Evolutionary conservation across 2,329 filamentous ascomycete species (phyloP).

Genomic region (Aureobasidium lini): DNA sequence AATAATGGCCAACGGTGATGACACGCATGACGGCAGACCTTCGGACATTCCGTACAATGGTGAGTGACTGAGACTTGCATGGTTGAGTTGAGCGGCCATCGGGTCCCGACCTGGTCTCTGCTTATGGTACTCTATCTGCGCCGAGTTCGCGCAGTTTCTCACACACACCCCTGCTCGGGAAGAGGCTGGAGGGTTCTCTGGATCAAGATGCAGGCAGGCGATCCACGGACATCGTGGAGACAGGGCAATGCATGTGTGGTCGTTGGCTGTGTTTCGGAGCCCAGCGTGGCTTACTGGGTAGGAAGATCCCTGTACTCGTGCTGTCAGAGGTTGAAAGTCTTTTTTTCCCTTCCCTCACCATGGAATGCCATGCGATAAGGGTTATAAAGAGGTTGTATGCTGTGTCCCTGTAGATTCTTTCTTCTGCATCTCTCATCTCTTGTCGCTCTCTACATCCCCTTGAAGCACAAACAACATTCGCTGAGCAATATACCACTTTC

Average conservation of each 20-base stretch:
- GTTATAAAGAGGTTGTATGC: slow-evolving; percentile 5
- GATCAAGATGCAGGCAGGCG: not conserved
- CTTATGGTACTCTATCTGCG: slow-evolving; percentile 2
- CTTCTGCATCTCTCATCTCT: not conserved
- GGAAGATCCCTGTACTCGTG: not conserved
- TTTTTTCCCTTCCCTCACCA: not conserved
- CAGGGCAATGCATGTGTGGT: not conserved
- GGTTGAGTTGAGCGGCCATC: not conserved
- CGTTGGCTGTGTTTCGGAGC: not conserved
- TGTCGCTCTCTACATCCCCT: not conserved
- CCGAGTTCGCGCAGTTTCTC: not conserved
- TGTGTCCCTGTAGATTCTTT: not conserved
- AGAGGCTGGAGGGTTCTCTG: not conserved
- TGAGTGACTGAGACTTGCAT: not conserved
- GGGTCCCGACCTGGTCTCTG: not conserved
- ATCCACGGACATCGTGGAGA: slow-evolving; percentile 7
- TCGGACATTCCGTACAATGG: not conserved
- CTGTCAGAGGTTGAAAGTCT: slow-evolving; percentile 3
- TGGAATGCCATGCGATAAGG: not conserved
- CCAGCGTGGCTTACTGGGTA: not conserved
- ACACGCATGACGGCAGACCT: not conserved
- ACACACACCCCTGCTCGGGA: not conserved
- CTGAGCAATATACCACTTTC: not conserved
- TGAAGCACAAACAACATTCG: not conserved
- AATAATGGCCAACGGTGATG: not conserved